Percentiles rank a stretch among this genome's conserved stretches.
Conservation (phyloP, 148 eudicot species). For the Camellia japonica region DNA sequence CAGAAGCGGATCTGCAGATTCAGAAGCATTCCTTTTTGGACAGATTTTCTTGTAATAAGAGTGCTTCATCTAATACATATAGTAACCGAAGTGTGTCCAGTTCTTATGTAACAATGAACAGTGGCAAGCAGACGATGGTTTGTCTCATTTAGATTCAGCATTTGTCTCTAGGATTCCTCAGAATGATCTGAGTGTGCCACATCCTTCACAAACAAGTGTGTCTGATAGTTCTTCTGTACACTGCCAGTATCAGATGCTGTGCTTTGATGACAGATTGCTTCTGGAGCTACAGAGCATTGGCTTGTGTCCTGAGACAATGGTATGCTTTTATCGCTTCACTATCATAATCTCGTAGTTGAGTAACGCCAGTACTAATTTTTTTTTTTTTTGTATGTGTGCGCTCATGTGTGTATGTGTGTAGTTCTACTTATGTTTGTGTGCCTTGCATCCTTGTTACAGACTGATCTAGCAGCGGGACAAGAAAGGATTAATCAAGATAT, state of each 20-base stretch:
- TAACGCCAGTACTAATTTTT: not conserved
- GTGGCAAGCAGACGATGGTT: conserved; percentile 54
- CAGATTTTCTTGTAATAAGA: conserved; percentile 50
- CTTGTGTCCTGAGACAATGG: conserved; percentile 42
- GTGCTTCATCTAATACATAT: conserved; percentile 42
- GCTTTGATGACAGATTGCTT: conserved; percentile 40
- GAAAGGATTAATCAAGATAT: conserved; percentile 44
- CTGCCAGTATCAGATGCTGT: conserved; percentile 44
- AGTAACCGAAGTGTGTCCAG: conserved; percentile 50
- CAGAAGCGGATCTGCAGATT: conserved; percentile 40
- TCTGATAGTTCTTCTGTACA: conserved; percentile 27
- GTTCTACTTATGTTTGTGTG: not conserved
- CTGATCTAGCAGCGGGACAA: conserved; percentile 49
- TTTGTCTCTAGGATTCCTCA: conserved; percentile 24
- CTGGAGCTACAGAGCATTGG: conserved; percentile 60
- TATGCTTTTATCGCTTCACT: conserved; percentile 8
- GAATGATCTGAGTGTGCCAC: conserved; percentile 37
- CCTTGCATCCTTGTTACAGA: conserved; percentile 26
- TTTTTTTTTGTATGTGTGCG: not conserved
- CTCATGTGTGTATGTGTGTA: not conserved
- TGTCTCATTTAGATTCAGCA: conserved; percentile 25
- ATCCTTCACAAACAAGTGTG: conserved; percentile 20
- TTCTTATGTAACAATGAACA: conserved; percentile 56
- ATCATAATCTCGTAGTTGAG: not conserved
- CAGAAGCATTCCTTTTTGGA: conserved; percentile 41